Conservation (phyloP, 305 asterid species). For the Fraxinus floribunda region DNA sequence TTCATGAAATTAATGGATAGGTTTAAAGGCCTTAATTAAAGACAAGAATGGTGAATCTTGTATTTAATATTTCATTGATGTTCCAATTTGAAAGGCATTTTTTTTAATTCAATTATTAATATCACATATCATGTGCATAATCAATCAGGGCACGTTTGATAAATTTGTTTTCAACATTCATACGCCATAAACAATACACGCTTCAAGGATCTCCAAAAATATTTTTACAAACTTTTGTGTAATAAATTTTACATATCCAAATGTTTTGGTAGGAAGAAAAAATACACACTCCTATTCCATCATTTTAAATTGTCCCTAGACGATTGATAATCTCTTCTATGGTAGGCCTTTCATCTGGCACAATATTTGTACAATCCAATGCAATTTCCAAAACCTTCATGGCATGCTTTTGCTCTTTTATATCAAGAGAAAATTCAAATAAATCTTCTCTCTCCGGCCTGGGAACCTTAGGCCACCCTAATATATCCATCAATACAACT, state of each 20-base stretch:
- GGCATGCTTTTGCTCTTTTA: constrained; percentile 31
- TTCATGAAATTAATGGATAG: background rate
- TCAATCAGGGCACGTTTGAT: background rate
- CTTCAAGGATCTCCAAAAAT: background rate
- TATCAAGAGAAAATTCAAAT: constrained; percentile 29
- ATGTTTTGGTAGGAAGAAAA: background rate
- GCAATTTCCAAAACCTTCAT: constrained; percentile 35
- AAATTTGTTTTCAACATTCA: background rate
- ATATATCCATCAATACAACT: constrained; percentile 42
- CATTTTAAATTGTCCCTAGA: constrained; percentile 19
- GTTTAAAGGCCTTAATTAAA: too few relatives aligned
- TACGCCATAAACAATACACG: background rate
- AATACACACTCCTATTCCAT: background rate
- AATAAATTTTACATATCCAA: background rate
- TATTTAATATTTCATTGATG: background rate
- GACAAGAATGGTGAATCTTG: background rate
- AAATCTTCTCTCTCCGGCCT: background rate
- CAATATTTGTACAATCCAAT: constrained; percentile 30
- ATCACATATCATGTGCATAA: too few relatives aligned
- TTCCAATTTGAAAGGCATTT: background rate
- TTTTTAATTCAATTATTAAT: background rate
- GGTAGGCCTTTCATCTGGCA: constrained; percentile 39
- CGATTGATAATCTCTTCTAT: constrained; percentile 30
- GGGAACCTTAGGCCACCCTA: constrained; percentile 27
- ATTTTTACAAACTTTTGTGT: background rate